A percentile compares a stretch with the other conserved stretches of the same genome.
Conservation (phyloP, 352 stramenopile species). For the Phytophthora melonis region DNA sequence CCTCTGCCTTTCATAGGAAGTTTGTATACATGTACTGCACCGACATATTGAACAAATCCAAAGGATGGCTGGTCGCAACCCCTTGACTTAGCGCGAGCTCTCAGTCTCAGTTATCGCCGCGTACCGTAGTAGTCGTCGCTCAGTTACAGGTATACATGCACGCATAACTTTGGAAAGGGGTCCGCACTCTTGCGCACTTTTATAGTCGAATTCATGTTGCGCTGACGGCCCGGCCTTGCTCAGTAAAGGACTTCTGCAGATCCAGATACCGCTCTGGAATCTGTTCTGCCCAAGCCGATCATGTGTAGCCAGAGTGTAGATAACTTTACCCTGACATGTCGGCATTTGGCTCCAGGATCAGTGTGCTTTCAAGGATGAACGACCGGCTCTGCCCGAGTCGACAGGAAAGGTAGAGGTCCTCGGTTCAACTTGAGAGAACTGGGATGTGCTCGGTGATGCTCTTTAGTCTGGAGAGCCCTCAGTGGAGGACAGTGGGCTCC, state of each 20-base stretch:
- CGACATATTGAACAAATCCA: background rate
- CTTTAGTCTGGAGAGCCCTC: background rate
- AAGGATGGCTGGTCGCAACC: background rate
- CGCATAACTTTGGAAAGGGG: too few relatives aligned
- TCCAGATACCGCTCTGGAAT: background rate
- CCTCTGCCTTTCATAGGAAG: background rate
- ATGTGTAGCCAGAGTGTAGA: background rate
- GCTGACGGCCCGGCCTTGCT: background rate
- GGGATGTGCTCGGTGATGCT: conserved; percentile 18
- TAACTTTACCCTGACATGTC: background rate
- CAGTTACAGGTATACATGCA: too few relatives aligned
- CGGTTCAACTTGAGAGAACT: conserved; percentile 9
- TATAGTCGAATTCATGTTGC: background rate
- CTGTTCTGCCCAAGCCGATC: background rate
- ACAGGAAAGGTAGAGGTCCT: conserved; percentile 23
- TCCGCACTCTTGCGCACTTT: background rate
- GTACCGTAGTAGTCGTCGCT: background rate
- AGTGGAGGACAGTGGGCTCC: conserved; percentile 5
- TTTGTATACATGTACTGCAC: background rate
- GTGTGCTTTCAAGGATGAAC: background rate
- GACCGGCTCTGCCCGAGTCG: conserved; percentile 4
- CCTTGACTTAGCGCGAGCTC: too few relatives aligned
- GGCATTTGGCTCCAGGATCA: background rate
- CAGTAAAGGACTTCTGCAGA: background rate
- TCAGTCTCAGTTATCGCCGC: too few relatives aligned